Evolutionary conservation across 768 basidiomycete species (phyloP).

Genomic region (Suillus spraguei): DNA sequence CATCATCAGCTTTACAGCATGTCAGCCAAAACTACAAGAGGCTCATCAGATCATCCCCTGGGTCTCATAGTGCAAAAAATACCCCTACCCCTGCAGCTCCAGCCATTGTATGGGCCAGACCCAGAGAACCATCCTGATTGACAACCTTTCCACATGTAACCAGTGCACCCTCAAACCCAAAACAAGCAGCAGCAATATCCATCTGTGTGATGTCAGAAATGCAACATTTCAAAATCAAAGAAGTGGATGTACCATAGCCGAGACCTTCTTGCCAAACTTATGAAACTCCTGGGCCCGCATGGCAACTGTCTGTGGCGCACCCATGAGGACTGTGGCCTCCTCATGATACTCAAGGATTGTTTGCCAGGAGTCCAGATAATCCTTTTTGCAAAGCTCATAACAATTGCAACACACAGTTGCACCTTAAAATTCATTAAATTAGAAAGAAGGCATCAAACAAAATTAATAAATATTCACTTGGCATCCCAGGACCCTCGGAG

Average conservation of each 20-base stretch:
- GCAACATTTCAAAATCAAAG: not conserved
- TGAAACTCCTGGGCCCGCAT: not conserved
- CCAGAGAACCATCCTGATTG: slow-evolving; percentile 13
- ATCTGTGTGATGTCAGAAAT: not conserved
- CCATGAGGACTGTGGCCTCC: not conserved
- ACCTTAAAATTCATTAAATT: not conserved
- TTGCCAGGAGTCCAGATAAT: not conserved
- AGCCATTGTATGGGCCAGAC: slow-evolving; percentile 2
- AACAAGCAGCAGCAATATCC: not conserved
- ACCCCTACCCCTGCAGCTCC: slow-evolving; percentile 1
- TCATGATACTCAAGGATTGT: not conserved
- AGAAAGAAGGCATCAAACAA: not conserved
- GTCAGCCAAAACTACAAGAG: slow-evolving; percentile 11
- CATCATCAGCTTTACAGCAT: slow-evolving; percentile 5
- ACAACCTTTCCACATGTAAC: slow-evolving; percentile 15
- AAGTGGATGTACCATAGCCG: not conserved
- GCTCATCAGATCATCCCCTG: not conserved
- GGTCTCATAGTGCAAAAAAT: not conserved
- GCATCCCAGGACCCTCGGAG: not conserved
- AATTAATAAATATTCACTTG: not conserved
- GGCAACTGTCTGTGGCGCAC: not conserved
- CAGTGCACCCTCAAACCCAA: slow-evolving; percentile 14
- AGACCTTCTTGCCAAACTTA: slow-evolving; percentile 1
- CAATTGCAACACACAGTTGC: not conserved
- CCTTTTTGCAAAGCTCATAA: not conserved